phyloP scores from a whole-genome alignment of 1,284 basidiomycete genomes.

The Microbotryum intermedium region DNA sequence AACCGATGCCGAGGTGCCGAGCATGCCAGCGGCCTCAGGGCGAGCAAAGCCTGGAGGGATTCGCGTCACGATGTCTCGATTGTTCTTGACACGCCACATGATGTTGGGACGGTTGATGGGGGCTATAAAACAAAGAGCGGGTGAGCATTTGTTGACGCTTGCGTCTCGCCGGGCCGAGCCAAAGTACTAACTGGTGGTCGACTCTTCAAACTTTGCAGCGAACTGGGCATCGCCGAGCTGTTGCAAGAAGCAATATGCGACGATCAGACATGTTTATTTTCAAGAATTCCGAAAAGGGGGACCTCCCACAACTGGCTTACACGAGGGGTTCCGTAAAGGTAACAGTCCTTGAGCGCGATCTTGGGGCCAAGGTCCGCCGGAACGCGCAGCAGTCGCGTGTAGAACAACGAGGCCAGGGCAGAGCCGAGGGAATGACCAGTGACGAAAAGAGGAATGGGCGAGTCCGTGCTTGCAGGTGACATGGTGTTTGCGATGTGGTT shows the following conservation, averaged over 20 bases:
- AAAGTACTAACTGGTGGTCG: too few relatives aligned
- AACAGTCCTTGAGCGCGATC: constrained; percentile 14
- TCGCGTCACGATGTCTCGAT: constrained; percentile 16
- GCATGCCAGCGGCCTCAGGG: constrained; percentile 1
- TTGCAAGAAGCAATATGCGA: not conserved
- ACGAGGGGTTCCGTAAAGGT: constrained; percentile 19
- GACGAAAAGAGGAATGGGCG: not conserved
- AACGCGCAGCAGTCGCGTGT: constrained; percentile 17
- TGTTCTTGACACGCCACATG: constrained; percentile 22
- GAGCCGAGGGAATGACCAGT: constrained; percentile 26
- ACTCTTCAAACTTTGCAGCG: not conserved
- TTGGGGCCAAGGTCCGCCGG: constrained; percentile 18
- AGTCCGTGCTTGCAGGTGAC: not conserved
- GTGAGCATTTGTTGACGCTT: too few relatives aligned
- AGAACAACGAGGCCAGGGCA: constrained; percentile 17
- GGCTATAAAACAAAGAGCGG: too few relatives aligned
- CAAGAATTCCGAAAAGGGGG: not conserved
- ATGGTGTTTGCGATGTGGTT: not conserved
- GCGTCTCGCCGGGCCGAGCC: too few relatives aligned
- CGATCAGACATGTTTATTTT: not conserved
- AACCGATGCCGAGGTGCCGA: not conserved
- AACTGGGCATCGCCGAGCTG: not conserved
- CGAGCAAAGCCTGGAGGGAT: constrained; percentile 18
- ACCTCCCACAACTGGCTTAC: constrained; percentile 5
- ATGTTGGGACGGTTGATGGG: constrained; percentile 19